Evolutionary conservation across 2,329 filamentous ascomycete species (phyloP), one percentile per base, ranked within the genome.

Genomic region (Amauroascus niger): DNA sequence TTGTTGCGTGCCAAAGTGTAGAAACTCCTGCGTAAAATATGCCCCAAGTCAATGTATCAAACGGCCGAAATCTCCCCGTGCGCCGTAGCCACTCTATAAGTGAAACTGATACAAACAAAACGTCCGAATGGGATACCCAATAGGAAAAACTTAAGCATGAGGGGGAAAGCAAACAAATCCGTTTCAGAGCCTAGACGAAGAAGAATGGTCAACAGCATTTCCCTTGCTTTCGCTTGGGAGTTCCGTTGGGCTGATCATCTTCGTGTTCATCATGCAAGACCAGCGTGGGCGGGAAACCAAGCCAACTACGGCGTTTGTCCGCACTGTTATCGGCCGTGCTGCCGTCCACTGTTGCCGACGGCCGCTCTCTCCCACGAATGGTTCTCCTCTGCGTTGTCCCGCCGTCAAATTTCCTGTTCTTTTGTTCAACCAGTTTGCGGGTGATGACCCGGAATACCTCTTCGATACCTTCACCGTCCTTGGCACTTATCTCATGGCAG

Each of bases 401-500:
- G 13, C 74, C 71, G 56, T 79, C 78, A 13, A 77, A 65, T 44
- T 74, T 76, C 54, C 76, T 75, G 41, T 84, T 75, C 55, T 77
- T 74, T 64, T 91, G 80, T 72, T 96, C 91, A 4, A 84, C 82
- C 16, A 85, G 71, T 71, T 95, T 95, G 63, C 94, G 77, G 7
- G 90, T 93, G 44, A 89, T 86, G 24, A 95, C 88, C 1, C 91
- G 80, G 63, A 97, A 97, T 0, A 98, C 89, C 70, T 97, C 93
- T 62, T 97, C 93, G 16, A 98, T 90, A 16, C 91, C 91, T 74
- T 96, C 90, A 54, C 90, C 90, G 64, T 85, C 89, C 75, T 94
- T 91, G 46, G 91, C 90, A 61, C 84, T 90, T 65, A 98, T 91
- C 73, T 98, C 93, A 69, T 97, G 93, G 68, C 91, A 97, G 58